A percentile compares a stretch with the other conserved stretches of the same genome.
These are phyloP conservation scores for Fusarium sp. DNA, from an alignment of 2,329 filamentous ascomycete species.

Conservation along the genomic window DNA sequence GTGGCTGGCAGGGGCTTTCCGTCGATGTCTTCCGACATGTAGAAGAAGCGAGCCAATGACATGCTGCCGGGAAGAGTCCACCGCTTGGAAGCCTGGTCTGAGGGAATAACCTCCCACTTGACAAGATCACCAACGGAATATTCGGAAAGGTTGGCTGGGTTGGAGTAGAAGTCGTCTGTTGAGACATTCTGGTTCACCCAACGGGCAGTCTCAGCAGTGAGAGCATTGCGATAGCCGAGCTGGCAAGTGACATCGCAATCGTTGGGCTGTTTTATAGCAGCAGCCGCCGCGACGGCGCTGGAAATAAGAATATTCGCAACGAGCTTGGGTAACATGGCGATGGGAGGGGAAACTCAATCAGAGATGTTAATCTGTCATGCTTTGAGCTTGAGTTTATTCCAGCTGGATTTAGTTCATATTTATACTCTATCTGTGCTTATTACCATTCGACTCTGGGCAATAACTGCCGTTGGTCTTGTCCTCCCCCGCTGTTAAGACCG, in stretches of 20 bases:
- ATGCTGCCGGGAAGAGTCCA: slow-evolving; percentile 22
- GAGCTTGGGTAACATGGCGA: neutral
- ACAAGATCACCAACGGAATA: slow-evolving; percentile 17
- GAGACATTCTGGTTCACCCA: slow-evolving; percentile 21
- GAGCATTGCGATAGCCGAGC: slow-evolving; percentile 1
- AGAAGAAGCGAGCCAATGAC: slow-evolving; percentile 17
- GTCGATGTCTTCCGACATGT: slow-evolving; percentile 20
- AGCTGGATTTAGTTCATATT: no score
- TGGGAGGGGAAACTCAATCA: neutral
- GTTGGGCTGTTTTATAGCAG: slow-evolving; percentile 3
- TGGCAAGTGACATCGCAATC: slow-evolving; percentile 20
- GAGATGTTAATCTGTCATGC: no score
- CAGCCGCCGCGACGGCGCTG: neutral
- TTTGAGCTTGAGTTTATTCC: neutral
- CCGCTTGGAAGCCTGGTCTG: neutral
- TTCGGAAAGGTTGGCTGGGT: neutral
- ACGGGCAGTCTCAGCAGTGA: neutral
- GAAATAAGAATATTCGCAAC: neutral
- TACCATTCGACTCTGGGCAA: no score
- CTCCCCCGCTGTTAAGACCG: no score
- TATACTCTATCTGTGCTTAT: no score
- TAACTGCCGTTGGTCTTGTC: no score
- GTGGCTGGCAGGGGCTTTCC: slow-evolving; percentile 23
- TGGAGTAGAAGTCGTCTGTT: slow-evolving; percentile 14
- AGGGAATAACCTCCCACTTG: slow-evolving; percentile 22